These are phyloP conservation scores for Eucalyptus rudis DNA, from an alignment of 345 rosid species.

Conservation along the genomic window DNA sequence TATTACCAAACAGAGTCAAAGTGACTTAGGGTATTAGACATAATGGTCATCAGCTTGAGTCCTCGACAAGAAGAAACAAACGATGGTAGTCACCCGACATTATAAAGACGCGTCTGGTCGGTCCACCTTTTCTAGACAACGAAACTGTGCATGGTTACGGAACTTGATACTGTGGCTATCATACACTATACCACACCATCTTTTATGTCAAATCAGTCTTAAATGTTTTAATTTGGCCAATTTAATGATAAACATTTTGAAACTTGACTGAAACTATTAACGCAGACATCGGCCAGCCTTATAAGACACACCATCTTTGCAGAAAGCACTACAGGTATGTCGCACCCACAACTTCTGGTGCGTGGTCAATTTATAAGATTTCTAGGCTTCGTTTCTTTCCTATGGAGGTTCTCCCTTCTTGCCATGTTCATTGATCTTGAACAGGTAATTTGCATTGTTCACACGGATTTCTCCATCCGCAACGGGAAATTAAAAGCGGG, in stretches of 20 bases:
- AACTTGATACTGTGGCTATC: not conserved
- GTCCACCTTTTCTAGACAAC: rapidly evolving
- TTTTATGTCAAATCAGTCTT: rapidly evolving
- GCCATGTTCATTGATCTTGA: not conserved
- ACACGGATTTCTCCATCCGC: not conserved
- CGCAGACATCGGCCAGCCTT: rapidly evolving
- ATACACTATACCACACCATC: not conserved
- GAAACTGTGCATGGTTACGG: rapidly evolving
- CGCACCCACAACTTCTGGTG: not conserved
- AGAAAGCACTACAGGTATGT: not conserved
- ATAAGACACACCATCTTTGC: not conserved
- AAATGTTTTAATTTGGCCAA: too few relatives aligned
- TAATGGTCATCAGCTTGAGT: too few relatives aligned
- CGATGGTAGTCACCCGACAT: too few relatives aligned
- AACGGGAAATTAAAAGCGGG: not conserved
- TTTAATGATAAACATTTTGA: too few relatives aligned
- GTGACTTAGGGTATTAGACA: rapidly evolving
- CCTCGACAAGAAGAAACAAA: too few relatives aligned
- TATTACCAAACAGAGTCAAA: rapidly evolving
- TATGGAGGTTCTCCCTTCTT: not conserved
- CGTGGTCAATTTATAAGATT: not conserved
- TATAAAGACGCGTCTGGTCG: rapidly evolving
- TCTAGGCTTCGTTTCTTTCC: not conserved
- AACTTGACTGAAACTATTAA: too few relatives aligned
- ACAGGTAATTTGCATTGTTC: not conserved